phyloP scores from a whole-genome alignment of 2,329 filamentous ascomycete species.

The Trichophyton schoenleinii region DNA sequence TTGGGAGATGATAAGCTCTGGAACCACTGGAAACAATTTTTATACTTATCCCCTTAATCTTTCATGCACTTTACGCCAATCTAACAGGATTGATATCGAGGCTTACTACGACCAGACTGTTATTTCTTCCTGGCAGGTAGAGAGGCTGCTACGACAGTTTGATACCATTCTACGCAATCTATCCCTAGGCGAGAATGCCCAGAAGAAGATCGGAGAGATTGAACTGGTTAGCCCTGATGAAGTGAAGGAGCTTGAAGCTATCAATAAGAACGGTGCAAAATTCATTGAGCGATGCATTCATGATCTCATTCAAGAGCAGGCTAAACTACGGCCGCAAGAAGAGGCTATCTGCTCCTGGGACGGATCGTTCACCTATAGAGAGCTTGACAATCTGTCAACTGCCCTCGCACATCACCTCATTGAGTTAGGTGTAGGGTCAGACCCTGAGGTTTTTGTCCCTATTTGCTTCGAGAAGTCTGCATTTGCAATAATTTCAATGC shows the following conservation, averaged over 20 bases:
- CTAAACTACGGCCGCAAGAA: conserved; percentile 9
- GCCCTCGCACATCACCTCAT: conserved; percentile 47
- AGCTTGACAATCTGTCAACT: conserved; percentile 55
- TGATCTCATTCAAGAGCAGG: conserved; percentile 14
- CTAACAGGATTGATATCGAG: conserved; percentile 9
- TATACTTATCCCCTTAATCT: conserved; percentile 12
- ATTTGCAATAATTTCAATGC: conserved; percentile 44
- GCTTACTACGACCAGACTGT: conserved; percentile 13
- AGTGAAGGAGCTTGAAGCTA: conserved; percentile 1
- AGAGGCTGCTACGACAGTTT: conserved; percentile 13
- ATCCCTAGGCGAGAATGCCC: conserved; percentile 4
- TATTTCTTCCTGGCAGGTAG: conserved; percentile 12
- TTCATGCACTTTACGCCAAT: conserved; percentile 11
- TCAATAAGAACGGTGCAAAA: conserved; percentile 10
- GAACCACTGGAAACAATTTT: conserved; percentile 9
- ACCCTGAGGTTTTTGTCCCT: conserved; percentile 50
- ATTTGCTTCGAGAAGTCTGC: conserved; percentile 67
- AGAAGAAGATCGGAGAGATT: conserved; percentile 9
- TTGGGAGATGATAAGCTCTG: conserved; percentile 9
- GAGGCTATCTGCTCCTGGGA: conserved; percentile 21
- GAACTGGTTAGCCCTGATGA: conserved; percentile 8
- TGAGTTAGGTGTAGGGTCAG: conserved; percentile 34
- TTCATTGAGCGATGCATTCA: conserved; percentile 16
- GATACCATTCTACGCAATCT: conserved; percentile 10
- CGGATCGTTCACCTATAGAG: conserved; percentile 45